A percentile compares a stretch with the other conserved stretches of the same genome.
phyloP scores from a whole-genome alignment of 2,329 filamentous ascomycete species.

The Tolypocladium paradoxum region DNA sequence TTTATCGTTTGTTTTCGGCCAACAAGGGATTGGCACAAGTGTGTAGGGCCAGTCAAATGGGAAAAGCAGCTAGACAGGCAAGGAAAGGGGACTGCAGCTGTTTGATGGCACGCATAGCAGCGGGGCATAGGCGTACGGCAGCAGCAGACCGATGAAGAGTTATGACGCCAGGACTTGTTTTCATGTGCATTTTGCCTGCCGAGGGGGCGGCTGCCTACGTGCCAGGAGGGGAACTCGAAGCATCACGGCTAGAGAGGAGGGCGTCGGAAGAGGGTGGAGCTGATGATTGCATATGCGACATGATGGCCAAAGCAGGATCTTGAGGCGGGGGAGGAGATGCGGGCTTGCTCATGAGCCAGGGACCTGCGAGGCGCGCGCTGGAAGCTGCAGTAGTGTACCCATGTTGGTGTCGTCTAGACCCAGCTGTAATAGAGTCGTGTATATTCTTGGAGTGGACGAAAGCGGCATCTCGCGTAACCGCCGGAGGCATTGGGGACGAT shows the following conservation, averaged over 20 bases:
- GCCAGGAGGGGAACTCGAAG: neutral
- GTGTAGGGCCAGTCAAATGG: neutral
- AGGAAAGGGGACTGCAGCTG: neutral
- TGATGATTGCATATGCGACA: neutral
- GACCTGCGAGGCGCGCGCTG: neutral
- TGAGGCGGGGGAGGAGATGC: neutral
- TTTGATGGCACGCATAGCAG: conserved; percentile 1
- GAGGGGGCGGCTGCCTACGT: neutral
- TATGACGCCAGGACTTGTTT: neutral
- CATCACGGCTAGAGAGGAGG: neutral
- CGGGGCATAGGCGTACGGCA: conserved; percentile 3
- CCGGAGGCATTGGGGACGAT: too few relatives aligned
- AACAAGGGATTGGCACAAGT: neutral
- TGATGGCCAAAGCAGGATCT: neutral
- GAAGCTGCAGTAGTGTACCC: neutral
- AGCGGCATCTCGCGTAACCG: too few relatives aligned
- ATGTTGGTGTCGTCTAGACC: neutral
- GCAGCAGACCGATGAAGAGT: neutral
- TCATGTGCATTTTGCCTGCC: neutral
- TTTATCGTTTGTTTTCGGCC: neutral
- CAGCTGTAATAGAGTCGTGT: neutral
- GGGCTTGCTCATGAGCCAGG: neutral
- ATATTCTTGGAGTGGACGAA: neutral
- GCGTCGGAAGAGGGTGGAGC: neutral
- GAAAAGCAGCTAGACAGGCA: neutral